Evolutionary conservation across 2,329 filamentous ascomycete genomes (phyloP).

Genomic region (Arthrocladium fulminans): DNA sequence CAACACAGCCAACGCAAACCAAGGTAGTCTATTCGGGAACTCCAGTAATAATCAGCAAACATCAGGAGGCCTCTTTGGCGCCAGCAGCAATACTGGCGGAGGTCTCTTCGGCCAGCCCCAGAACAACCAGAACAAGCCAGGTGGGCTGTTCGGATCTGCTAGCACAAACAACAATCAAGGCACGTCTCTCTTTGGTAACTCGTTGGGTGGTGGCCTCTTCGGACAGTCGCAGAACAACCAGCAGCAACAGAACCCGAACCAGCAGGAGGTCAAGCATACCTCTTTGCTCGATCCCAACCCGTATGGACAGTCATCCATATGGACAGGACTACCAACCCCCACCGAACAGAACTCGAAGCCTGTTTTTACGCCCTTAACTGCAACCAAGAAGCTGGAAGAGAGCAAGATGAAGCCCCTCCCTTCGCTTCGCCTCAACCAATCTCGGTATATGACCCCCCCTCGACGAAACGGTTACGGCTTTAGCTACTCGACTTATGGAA

Average conservation of each 20-base stretch:
- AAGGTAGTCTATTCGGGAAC: constrained; percentile 21
- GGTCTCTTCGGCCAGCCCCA: constrained; percentile 38
- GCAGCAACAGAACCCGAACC: constrained; percentile 42
- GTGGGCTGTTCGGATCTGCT: constrained; percentile 46
- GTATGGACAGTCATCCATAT: constrained; percentile 81
- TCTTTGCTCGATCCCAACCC: constrained; percentile 78
- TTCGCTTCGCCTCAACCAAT: constrained; percentile 49
- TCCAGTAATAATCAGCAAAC: constrained; percentile 21
- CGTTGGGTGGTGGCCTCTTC: constrained; percentile 38
- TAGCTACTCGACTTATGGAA: constrained; percentile 85
- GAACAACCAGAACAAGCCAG: constrained; percentile 35
- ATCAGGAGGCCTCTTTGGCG: constrained; percentile 42
- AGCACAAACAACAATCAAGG: constrained; percentile 28
- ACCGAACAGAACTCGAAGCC: constrained; percentile 67
- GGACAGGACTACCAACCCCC: constrained; percentile 60
- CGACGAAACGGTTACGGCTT: constrained; percentile 79
- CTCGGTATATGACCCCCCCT: constrained; percentile 73
- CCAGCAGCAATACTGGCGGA: constrained; percentile 36
- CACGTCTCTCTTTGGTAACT: constrained; percentile 34
- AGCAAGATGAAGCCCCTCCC: constrained; percentile 41
- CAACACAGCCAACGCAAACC: constrained; percentile 14
- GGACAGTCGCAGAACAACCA: constrained; percentile 46
- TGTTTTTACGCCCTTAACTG: constrained; percentile 78
- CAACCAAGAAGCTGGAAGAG: constrained; percentile 66
- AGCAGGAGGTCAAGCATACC: constrained; percentile 58